phyloP scores from a whole-genome alignment of 2,329 filamentous ascomycete genomes.

The Microdochium bolleyi region DNA sequence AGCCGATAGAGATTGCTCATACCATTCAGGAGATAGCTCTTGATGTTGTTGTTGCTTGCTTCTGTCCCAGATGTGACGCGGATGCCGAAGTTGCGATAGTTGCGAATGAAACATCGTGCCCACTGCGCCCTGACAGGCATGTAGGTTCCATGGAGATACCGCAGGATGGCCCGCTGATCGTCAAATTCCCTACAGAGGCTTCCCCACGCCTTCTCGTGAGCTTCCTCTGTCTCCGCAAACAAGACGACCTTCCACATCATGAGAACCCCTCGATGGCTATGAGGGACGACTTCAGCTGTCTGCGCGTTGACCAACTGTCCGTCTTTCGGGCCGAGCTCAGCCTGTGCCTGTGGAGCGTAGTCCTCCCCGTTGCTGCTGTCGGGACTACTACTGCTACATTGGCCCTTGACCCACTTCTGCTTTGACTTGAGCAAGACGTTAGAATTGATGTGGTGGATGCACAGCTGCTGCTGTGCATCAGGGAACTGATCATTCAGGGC shows the following conservation, averaged over 20 bases:
- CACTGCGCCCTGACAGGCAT: background rate
- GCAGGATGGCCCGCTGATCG: background rate
- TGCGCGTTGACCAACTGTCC: background rate
- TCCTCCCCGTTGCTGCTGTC: too few relatives aligned
- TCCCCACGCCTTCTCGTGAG: background rate
- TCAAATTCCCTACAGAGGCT: background rate
- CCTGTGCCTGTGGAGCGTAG: background rate
- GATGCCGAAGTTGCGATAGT: slow-evolving; percentile 1
- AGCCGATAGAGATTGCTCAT: slow-evolving; percentile 1
- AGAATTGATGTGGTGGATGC: too few relatives aligned
- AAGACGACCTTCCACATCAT: background rate
- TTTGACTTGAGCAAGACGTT: background rate
- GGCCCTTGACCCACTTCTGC: slow-evolving; percentile 1
- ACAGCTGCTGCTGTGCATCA: slow-evolving; percentile 2
- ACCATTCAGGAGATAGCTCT: slow-evolving; percentile 1
- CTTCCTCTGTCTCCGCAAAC: background rate
- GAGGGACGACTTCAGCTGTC: background rate
- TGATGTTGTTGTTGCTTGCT: background rate
- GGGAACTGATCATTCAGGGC: background rate
- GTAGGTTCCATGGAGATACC: background rate
- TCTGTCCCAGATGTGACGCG: background rate
- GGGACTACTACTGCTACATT: too few relatives aligned
- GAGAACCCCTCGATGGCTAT: background rate
- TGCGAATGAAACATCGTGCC: background rate
- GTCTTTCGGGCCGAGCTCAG: background rate